Percentiles rank a stretch among this genome's conserved stretches.
Conservation (phyloP, 164 flowering plant species). For the Houttuynia cordata region DNA sequence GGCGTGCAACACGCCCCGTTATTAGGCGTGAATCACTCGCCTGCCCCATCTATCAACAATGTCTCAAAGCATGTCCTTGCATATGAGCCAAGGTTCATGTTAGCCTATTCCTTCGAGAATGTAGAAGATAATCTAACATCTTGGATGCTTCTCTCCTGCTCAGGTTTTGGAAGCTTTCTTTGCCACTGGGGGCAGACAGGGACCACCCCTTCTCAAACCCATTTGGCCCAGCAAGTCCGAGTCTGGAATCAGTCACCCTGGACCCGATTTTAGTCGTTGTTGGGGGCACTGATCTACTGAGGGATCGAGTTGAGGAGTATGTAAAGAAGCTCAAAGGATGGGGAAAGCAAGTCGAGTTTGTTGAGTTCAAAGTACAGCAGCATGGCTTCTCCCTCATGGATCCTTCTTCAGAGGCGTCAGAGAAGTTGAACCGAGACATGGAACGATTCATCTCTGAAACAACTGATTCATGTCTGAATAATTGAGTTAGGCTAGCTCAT, state of each 20-base stretch:
- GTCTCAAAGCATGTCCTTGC: no score
- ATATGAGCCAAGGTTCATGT: no score
- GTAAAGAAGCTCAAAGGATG: constrained; percentile 26
- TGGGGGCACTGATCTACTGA: constrained; percentile 45
- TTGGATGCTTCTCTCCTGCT: no score
- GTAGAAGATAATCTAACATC: no score
- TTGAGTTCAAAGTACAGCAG: constrained; percentile 56
- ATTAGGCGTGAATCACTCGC: no score
- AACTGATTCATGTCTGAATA: no score
- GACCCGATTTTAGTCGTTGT: constrained; percentile 51
- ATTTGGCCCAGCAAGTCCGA: constrained; percentile 38
- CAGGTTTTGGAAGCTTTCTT: constrained; percentile 67
- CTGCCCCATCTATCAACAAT: no score
- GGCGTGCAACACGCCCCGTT: no score
- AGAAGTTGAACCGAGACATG: constrained; percentile 31
- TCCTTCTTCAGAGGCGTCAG: constrained; percentile 37
- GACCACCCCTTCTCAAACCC: constrained; percentile 72
- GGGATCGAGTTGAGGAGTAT: constrained; percentile 44
- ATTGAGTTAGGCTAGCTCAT: no score
- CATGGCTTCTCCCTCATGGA: constrained; percentile 63
- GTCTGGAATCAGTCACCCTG: constrained; percentile 24
- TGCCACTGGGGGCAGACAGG: constrained; percentile 44
- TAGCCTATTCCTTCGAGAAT: no score
- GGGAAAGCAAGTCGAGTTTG: constrained; percentile 52
- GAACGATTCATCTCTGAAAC: constrained; percentile 27